Evolutionary conservation across 2,329 filamentous ascomycete species (phyloP), one percentile per base, ranked within the genome.

Genomic region (Ophiostoma sp.): DNA sequence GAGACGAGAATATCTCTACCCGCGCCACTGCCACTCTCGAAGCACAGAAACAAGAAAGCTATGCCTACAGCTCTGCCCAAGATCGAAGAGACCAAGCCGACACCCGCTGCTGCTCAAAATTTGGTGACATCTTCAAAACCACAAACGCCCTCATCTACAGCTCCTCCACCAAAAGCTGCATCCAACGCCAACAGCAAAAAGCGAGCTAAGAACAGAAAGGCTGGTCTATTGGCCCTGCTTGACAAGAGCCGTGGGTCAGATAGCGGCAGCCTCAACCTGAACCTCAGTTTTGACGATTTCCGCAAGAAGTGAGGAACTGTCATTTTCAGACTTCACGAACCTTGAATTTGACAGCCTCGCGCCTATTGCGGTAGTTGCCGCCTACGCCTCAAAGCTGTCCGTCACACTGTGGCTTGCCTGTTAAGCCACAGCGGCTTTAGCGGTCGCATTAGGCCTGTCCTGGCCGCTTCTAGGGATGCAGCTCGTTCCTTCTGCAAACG

Each of bases 181-280:
- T 42, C 70, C 25, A 74, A 74, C 31, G 66, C 74, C 64, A 73
- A 25, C 45, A 74, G 72, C 82, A 91, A 89, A 81, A 91, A 91
- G 82, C 85, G 89, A 69, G 88, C 90, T 42, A 92, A 90, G 81
- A 87, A 83, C 75, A 84, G 89, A 74, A 92, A 91, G 80, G 87
- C 88, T 45, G 89, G 89, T 0, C 82, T 93, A n/a, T 88, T 91
- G 79, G 89, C 90, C 69, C 79, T 92, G 55, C 82, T 92, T n/a
- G 85, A 85, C 66, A 87, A 88, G 76, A 84, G 83, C 70, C 84
- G 83, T 8, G 31, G 45, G 3, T 31, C 39, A 78, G 77, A 82
- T 4, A 61, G 42, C 31, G 42, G 69, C 4, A 77, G 77, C 19
- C 73, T 79, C 42, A 81, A 83, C 2, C 78, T 84, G 61, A 82